These are phyloP conservation scores for Pichia deserticola DNA, from an alignment of 805 yeast species.

Conservation along the genomic window DNA sequence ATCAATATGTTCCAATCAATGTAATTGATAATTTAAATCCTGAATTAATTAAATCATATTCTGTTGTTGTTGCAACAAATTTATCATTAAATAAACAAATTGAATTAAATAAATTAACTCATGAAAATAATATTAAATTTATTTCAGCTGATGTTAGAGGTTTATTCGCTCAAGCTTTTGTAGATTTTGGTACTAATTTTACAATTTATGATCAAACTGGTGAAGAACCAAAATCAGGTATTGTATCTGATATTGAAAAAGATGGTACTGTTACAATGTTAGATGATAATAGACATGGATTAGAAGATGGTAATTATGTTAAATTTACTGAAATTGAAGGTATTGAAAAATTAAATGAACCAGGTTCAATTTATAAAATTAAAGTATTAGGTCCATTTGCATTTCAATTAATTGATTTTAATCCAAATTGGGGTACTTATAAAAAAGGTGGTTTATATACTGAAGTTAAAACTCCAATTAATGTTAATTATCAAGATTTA, in stretches of 20 bases:
- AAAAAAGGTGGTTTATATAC: constrained; percentile 83
- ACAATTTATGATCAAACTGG: constrained; percentile 81
- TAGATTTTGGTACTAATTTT: constrained; percentile 81
- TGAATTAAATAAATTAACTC: constrained; percentile 68
- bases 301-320: constrained; percentile 87
- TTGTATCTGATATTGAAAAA: constrained; percentile 79
- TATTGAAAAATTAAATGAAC: constrained; percentile 58
- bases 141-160: constrained; percentile 82
- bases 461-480: constrained; percentile 80
- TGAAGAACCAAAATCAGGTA: constrained; percentile 84
- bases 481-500: constrained; percentile 55
- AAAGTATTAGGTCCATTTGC: constrained; percentile 94
- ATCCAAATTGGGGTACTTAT: constrained; percentile 53
- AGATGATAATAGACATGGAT: constrained; percentile 87
- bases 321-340: constrained; percentile 85
- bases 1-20: constrained; percentile 82
- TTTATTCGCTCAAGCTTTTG: constrained; percentile 79
- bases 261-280: constrained; percentile 91
- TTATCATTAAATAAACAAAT: constrained; percentile 66
- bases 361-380: constrained; percentile 62
- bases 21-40: constrained; percentile 52
- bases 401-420: constrained; percentile 56
- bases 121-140: constrained; percentile 64
- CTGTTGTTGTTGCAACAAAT: constrained; percentile 82
- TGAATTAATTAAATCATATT: constrained; percentile 48